Evolutionary conservation across 495 filamentous ascomycete species (phyloP).

Genomic region (Xylaria cubensis): DNA sequence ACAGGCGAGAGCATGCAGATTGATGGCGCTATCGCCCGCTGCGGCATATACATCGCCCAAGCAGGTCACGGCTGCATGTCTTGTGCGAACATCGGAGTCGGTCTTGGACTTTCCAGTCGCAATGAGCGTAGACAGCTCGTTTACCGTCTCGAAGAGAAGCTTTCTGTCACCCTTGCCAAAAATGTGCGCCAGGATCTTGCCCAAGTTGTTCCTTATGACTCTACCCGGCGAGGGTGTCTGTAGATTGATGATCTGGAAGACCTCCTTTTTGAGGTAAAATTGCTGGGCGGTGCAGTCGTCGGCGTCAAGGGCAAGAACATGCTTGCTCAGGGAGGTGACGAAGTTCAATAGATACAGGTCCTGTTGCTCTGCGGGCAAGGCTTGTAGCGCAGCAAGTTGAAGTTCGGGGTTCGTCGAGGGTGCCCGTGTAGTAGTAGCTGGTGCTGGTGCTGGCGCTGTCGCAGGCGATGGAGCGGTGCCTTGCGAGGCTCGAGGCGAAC

Average conservation of each 20-base stretch:
- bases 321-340: slow-evolving; percentile 78
- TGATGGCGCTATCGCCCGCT: slow-evolving; percentile 92
- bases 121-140: slow-evolving; percentile 79
- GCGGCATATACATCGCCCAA: slow-evolving; percentile 86
- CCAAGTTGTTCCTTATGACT: slow-evolving; percentile 87
- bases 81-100: slow-evolving; percentile 65
- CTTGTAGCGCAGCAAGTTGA: slow-evolving; percentile 85
- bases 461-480: slow-evolving; percentile 34
- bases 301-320: slow-evolving; percentile 74
- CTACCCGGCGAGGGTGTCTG: slow-evolving; percentile 82
- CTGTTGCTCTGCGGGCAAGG: slow-evolving; percentile 92
- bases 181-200: slow-evolving; percentile 81
- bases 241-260: slow-evolving; percentile 90
- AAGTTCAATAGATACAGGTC: slow-evolving; percentile 92
- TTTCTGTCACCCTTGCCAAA: slow-evolving; percentile 90
- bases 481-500: slow-evolving; percentile 35
- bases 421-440: slow-evolving; percentile 38
- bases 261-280: slow-evolving; percentile 84
- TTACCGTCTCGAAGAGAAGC: slow-evolving; percentile 90
- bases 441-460: slow-evolving; percentile 36
- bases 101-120: slow-evolving; percentile 81
- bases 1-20: slow-evolving; percentile 76
- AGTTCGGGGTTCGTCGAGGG: slow-evolving; percentile 66
- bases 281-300: slow-evolving; percentile 88
- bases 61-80: slow-evolving; percentile 89